These are phyloP conservation scores for Shiraia sp. DNA, from an alignment of 2,329 filamentous ascomycete genomes.

Conservation along the genomic window DNA sequence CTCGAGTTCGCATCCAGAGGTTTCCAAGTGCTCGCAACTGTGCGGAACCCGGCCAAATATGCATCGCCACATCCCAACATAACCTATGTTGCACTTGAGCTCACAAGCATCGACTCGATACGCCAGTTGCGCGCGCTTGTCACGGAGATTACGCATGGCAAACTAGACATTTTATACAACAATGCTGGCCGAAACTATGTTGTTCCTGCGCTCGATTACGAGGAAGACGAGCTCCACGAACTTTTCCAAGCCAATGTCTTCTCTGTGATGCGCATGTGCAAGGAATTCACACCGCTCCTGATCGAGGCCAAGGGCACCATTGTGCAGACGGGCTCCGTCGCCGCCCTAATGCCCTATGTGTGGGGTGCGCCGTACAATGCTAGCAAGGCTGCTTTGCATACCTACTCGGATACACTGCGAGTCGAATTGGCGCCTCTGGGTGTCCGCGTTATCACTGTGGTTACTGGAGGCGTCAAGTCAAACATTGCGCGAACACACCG, in stretches of 20 bases:
- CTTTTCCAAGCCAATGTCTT: slow-evolving; percentile 55
- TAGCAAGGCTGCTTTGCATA: slow-evolving; percentile 63
- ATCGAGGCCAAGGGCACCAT: slow-evolving; percentile 51
- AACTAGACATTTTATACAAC: slow-evolving; percentile 62
- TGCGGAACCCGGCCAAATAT: slow-evolving; percentile 55
- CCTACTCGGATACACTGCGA: slow-evolving; percentile 61
- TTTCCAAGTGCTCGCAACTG: slow-evolving; percentile 62
- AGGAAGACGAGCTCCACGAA: slow-evolving; percentile 39
- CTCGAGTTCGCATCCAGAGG: slow-evolving; percentile 58
- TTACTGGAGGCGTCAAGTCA: slow-evolving; percentile 64
- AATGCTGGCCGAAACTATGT: slow-evolving; percentile 63
- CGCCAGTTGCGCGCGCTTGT: slow-evolving; percentile 52
- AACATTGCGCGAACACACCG: slow-evolving; percentile 60
- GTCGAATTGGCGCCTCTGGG: slow-evolving; percentile 60
- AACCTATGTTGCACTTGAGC: slow-evolving; percentile 59
- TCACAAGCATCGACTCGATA: slow-evolving; percentile 56
- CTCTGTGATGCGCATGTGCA: slow-evolving; percentile 61
- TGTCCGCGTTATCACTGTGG: slow-evolving; percentile 52
- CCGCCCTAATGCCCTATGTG: slow-evolving; percentile 45
- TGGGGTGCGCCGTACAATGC: slow-evolving; percentile 57
- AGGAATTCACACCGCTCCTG: slow-evolving; percentile 60
- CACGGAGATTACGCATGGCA: slow-evolving; percentile 50
- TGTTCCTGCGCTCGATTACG: slow-evolving; percentile 60
- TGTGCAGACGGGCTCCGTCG: slow-evolving; percentile 51
- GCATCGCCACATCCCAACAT: slow-evolving; percentile 55